Evolutionary conservation across 306 rosid genomes (phyloP).

Genomic region (Lablab purpureus): DNA sequence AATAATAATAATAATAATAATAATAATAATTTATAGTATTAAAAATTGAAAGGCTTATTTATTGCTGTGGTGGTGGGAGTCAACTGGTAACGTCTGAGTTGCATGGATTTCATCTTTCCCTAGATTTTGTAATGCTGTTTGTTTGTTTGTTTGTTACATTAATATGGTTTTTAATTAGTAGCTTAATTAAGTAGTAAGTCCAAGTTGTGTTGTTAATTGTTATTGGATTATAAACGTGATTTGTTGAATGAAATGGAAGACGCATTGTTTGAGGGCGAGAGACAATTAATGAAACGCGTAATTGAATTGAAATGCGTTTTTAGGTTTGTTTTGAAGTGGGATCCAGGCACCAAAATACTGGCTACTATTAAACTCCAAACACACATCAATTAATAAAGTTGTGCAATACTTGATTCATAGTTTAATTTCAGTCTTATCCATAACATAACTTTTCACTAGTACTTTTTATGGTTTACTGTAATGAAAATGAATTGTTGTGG

Average conservation of each 20-base stretch:
- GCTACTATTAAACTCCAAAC: not conserved
- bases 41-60: not conserved
- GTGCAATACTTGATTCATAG: not conserved
- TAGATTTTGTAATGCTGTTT: constrained; percentile 50
- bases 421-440: not conserved
- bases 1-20: not conserved
- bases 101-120: constrained; percentile 72
- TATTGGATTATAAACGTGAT: too few relatives aligned
- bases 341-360: constrained; percentile 10
- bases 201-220: not conserved
- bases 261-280: constrained; percentile 30
- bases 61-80: constrained; percentile 43
- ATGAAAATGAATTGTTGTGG: too few relatives aligned
- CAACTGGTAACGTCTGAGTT: constrained; percentile 63
- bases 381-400: not conserved
- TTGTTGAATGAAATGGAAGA: constrained; percentile 1
- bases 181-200: not conserved
- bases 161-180: not conserved
- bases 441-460: not conserved
- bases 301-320: constrained; percentile 26
- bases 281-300: constrained; percentile 40
- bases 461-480: too few relatives aligned
- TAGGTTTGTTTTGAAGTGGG: constrained; percentile 8
- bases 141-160: not conserved
- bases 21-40: not conserved